phyloP scores from a whole-genome alignment of 805 yeast species.

The Myxozyma vanderwaltii region DNA sequence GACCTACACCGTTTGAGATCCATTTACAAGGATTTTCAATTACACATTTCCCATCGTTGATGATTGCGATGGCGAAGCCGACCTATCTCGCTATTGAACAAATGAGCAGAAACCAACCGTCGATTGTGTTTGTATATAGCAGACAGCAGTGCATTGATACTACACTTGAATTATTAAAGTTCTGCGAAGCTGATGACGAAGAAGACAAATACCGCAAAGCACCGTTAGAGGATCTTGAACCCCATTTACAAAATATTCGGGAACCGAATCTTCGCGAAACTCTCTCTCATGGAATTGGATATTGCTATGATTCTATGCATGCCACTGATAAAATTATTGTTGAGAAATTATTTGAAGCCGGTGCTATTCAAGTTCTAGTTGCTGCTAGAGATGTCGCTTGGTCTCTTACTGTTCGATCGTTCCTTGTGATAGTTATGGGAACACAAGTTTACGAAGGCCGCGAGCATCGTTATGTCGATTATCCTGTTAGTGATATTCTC shows the following conservation, averaged over 20 bases:
- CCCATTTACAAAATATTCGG: constrained; percentile 48
- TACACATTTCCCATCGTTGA: constrained; percentile 55
- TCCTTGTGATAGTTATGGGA: constrained; percentile 63
- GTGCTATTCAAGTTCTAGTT: constrained; percentile 58
- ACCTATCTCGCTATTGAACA: constrained; percentile 48
- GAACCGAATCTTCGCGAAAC: constrained; percentile 53
- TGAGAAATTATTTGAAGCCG: constrained; percentile 53
- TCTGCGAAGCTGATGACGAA: constrained; percentile 44
- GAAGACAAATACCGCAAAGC: constrained; percentile 47
- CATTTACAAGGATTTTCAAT: constrained; percentile 52
- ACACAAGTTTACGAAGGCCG: constrained; percentile 72
- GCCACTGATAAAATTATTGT: constrained; percentile 57
- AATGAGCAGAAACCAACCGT: constrained; percentile 39
- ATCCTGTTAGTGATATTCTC: constrained; percentile 51
- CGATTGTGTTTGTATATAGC: constrained; percentile 61
- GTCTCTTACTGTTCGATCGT: constrained; percentile 53
- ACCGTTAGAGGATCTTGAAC: constrained; percentile 46
- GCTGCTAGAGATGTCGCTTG: constrained; percentile 60
- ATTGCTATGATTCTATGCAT: constrained; percentile 60
- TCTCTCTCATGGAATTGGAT: constrained; percentile 64
- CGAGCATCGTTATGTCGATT: constrained; percentile 71
- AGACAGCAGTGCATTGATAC: constrained; percentile 58
- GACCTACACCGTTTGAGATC: constrained; percentile 59
- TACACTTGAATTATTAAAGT: constrained; percentile 49
- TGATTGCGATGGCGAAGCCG: constrained; percentile 55